phyloP scores from a whole-genome alignment of 1,139 yeast species.

The Debaryomyces udenii region DNA sequence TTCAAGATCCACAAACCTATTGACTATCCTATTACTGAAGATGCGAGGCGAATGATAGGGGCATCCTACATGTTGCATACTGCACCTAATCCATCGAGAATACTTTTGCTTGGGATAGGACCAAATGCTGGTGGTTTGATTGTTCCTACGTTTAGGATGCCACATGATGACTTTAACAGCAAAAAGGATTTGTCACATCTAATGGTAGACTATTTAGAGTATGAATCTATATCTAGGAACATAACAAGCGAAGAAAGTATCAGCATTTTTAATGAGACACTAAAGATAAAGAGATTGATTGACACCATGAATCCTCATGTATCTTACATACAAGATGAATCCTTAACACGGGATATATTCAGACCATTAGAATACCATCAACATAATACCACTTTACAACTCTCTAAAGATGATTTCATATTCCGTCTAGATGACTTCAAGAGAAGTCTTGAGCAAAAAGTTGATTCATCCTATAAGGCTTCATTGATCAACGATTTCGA shows the following conservation, averaged over 20 bases:
- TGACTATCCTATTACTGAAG: slow-evolving; percentile 15
- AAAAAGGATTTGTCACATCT: slow-evolving; percentile 9
- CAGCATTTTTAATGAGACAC: slow-evolving; percentile 1
- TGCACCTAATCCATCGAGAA: slow-evolving; percentile 19
- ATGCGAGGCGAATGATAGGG: slow-evolving; percentile 16
- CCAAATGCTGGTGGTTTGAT: slow-evolving; percentile 10
- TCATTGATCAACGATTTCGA: slow-evolving; percentile 20
- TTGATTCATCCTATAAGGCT: slow-evolving; percentile 21
- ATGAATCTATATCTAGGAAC: neutral
- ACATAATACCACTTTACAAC: neutral
- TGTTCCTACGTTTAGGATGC: slow-evolving; percentile 10
- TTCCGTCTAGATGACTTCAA: slow-evolving; percentile 13
- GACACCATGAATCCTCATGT: neutral
- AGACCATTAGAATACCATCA: slow-evolving; percentile 2
- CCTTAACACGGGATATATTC: slow-evolving; percentile 11
- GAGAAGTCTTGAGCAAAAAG: slow-evolving; percentile 8
- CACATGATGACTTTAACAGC: slow-evolving; percentile 2
- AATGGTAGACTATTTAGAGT: neutral
- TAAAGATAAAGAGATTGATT: neutral
- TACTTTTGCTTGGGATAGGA: slow-evolving; percentile 21
- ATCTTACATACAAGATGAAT: slow-evolving; percentile 4
- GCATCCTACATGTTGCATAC: slow-evolving; percentile 16
- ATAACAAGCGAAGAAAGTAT: neutral
- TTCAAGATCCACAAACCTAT: slow-evolving; percentile 11
- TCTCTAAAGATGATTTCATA: slow-evolving; percentile 14